Percentiles rank a stretch among this genome's conserved stretches.
These are phyloP conservation scores for Boletus pseudopeckii DNA, from an alignment of 768 basidiomycete genomes.

Conservation along the genomic window DNA sequence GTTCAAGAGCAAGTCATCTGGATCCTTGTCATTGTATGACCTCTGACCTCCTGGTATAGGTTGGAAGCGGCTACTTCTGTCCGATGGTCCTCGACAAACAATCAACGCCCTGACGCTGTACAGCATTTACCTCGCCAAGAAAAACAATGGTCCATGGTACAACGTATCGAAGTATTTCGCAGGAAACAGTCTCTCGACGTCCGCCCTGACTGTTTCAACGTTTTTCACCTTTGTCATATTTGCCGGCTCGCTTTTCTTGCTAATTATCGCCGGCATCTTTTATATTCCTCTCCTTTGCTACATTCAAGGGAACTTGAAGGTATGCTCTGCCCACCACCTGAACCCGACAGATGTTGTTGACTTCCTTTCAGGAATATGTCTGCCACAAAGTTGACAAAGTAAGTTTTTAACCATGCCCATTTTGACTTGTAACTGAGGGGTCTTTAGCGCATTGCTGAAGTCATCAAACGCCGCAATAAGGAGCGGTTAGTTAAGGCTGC, in stretches of 20 bases:
- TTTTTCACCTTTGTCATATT: conserved; percentile 90
- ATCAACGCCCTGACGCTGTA: conserved; percentile 98
- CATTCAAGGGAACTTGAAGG: conserved; percentile 97
- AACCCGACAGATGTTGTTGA: neutral
- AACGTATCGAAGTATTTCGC: conserved; percentile 76
- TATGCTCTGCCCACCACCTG: conserved; percentile 24
- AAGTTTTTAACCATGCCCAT: conserved; percentile 8
- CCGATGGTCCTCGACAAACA: conserved; percentile 94
- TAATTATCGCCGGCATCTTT: conserved; percentile 79
- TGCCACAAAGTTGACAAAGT: conserved; percentile 99
- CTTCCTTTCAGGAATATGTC: conserved; percentile 74
- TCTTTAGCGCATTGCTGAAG: conserved; percentile 79
- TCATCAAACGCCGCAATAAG: conserved; percentile 89
- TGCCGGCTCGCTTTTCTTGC: conserved; percentile 73
- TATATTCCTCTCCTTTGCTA: conserved; percentile 95
- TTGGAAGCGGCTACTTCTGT: conserved; percentile 85
- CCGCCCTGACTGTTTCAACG: conserved; percentile 82
- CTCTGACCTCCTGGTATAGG: conserved; percentile 37
- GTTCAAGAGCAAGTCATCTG: conserved; percentile 79
- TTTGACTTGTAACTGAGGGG: conserved; percentile 11
- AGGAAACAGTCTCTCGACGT: conserved; percentile 71
- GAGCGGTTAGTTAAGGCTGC: conserved; percentile 80
- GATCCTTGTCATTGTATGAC: neutral
- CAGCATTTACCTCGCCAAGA: conserved; percentile 72
- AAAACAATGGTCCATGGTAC: conserved; percentile 53